Evolutionary conservation across 495 filamentous ascomycete genomes (phyloP), one percentile per base, ranked within the genome.

Genomic region (Chaetomium fimeti): DNA sequence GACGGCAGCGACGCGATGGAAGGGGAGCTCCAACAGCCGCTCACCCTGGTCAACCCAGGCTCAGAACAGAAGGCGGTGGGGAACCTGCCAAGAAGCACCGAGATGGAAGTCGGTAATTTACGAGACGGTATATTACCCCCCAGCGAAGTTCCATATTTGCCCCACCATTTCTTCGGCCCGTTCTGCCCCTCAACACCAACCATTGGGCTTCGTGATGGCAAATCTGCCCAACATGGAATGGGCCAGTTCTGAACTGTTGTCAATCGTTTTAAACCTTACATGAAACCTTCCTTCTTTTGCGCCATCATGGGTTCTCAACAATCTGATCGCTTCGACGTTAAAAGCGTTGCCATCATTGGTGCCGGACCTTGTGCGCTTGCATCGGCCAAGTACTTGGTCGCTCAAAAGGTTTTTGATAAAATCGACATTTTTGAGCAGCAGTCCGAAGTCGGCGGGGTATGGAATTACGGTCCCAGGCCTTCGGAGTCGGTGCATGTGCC

Each of bases 361-460:
- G 90, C 85, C 7, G 90, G 90, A 0, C 88, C 89, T 2, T 81
- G 80, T 57, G 90, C 90, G 1, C 76, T 91, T 4, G 82, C 82
- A 20, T 83, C 85, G 6, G 88, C 89, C 29, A 92, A 88, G 71
- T 91, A 90, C 66, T 79, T 97, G 20, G 74, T 86, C 5, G 90
- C 89, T 32, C 91, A 97, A 68, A 82, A 83, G 52, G 77, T 76
- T 18, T 95, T 96, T 65, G 74, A 84, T 29, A 82, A 71, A 29
- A 89, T 97, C 61, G 85, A 86, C 67, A 78, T 97, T 54, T 94
- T 87, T 69, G 93, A 98, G 71, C 91, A 95, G 74, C 87, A 90
- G 65, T 76, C 76, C 55, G 81, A 84, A 15, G 82, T 87, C 6
- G 93, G 91, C 57, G 93, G 93, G 5, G 84, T 91, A 6, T 98